Evolutionary conservation across 495 filamentous ascomycete genomes (phyloP).

Genomic region (Daldinia decipiens): DNA sequence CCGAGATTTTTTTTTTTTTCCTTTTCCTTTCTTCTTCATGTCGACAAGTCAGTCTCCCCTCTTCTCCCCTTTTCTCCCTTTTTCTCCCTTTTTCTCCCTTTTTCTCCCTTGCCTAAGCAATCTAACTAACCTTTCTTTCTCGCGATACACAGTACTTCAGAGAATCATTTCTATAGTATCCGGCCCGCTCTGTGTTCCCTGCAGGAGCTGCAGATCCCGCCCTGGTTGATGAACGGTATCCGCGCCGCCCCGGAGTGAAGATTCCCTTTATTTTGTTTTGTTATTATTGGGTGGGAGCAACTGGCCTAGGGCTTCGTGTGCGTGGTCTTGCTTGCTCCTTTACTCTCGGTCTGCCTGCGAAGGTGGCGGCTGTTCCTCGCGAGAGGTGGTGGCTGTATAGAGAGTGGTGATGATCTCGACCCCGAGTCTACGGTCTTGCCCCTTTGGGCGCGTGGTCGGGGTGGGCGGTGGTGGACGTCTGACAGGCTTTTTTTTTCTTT

Average conservation of each 20-base stretch:
- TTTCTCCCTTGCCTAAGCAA: too few relatives aligned
- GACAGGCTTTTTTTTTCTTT: conserved; percentile 59
- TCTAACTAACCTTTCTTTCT: conserved; percentile 17
- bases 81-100: too few relatives aligned
- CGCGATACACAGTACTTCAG: conserved; percentile 35
- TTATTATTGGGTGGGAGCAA: conserved; percentile 41
- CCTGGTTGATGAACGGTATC: conserved; percentile 71
- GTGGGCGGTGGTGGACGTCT: conserved; percentile 72
- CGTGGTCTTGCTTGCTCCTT: conserved; percentile 43
- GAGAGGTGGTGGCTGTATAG: conserved; percentile 56
- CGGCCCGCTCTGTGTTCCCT: conserved; percentile 80
- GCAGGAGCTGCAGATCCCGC: conserved; percentile 72
- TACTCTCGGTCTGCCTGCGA: conserved; percentile 63
- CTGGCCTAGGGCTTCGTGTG: conserved; percentile 30
- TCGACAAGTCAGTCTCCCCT: conserved; percentile 33
- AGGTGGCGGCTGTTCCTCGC: conserved; percentile 44
- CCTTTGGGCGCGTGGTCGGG: conserved; percentile 64
- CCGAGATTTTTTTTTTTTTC: neutral
- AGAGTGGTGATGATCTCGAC: conserved; percentile 73
- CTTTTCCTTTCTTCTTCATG: conserved; percentile 47
- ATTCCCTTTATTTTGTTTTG: conserved; percentile 34
- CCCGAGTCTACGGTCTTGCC: conserved; percentile 60
- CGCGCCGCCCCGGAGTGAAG: conserved; percentile 69
- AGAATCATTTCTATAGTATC: conserved; percentile 88
- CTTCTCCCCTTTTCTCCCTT: too few relatives aligned